These are phyloP conservation scores for Geranium brycei DNA, from an alignment of 345 rosid species.

Conservation along the genomic window DNA sequence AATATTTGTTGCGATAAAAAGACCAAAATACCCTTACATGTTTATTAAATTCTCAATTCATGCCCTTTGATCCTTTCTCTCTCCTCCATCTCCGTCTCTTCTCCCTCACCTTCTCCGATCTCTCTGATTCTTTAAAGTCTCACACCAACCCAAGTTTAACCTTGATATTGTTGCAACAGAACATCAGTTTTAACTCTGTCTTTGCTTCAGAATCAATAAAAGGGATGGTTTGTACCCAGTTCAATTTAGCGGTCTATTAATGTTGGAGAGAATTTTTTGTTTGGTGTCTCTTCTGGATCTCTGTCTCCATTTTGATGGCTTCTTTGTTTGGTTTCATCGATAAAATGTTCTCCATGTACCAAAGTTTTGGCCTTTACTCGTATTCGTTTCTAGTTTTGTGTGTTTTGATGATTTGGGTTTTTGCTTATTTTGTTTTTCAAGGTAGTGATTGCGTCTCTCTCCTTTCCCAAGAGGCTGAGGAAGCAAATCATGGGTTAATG, in stretches of 20 bases:
- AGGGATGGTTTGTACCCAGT: slow-evolving; percentile 3
- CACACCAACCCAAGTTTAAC: no score
- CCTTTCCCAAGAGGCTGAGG: slow-evolving; percentile 4
- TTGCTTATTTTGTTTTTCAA: no score
- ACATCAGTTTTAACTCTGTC: slow-evolving; percentile 9
- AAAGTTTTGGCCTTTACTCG: neutral
- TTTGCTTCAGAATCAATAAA: slow-evolving; percentile 32
- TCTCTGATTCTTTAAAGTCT: no score
- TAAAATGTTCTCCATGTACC: slow-evolving; percentile 28
- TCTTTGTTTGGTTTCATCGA: slow-evolving; percentile 25
- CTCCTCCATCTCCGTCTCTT: no score
- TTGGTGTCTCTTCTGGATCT: slow-evolving; percentile 27
- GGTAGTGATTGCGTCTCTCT: no score
- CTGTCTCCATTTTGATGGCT: slow-evolving; percentile 28
- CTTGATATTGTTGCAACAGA: no score
- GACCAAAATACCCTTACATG: no score
- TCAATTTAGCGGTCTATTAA: slow-evolving; percentile 15
- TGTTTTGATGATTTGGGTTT: neutral
- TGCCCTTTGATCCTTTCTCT: no score
- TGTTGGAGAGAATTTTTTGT: slow-evolving; percentile 20
- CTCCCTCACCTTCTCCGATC: no score
- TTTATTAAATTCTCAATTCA: no score
- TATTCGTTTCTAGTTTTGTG: neutral
- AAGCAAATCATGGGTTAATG: slow-evolving; percentile 3
- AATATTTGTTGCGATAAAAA: no score